Conservation (phyloP, 2,329 filamentous ascomycete species). For the Tolypocladium inflatum region DNA sequence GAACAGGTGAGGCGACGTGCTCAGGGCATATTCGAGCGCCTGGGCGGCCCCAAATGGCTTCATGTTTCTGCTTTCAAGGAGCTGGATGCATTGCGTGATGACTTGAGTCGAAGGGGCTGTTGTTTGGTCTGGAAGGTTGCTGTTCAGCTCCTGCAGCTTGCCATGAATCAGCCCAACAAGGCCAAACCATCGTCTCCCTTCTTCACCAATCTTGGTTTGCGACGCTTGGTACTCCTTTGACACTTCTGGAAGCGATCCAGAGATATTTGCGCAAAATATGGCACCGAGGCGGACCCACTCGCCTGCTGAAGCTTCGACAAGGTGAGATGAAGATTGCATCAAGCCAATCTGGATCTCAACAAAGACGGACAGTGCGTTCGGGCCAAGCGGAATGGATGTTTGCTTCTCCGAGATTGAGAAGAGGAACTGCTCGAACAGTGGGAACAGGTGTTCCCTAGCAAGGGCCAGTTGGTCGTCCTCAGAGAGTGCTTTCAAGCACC, state of each 20-base stretch:
- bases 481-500: conserved; percentile 37
- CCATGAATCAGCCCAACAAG: conserved; percentile 39
- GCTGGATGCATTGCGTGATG: conserved; percentile 25
- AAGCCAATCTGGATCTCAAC: conserved; percentile 38
- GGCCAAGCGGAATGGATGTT: conserved; percentile 18
- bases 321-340: conserved; percentile 27
- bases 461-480: conserved; percentile 36
- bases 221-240: conserved; percentile 68
- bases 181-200: conserved; percentile 59
- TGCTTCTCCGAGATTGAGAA: conserved; percentile 31
- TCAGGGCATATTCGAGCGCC: conserved; percentile 29
- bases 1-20: conserved; percentile 32
- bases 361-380: conserved; percentile 27
- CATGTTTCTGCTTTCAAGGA: conserved; percentile 41
- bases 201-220: conserved; percentile 56
- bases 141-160: conserved; percentile 13
- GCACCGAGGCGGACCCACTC: conserved; percentile 57
- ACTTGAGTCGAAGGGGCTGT: conserved; percentile 17
- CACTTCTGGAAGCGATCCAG: conserved; percentile 69
- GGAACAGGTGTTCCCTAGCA: conserved; percentile 39
- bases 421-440: conserved; percentile 46
- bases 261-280: conserved; percentile 55
- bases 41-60: conserved; percentile 48
- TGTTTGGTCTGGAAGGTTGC: conserved; percentile 17
- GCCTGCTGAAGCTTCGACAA: conserved; percentile 39